Percentiles rank a stretch among this genome's conserved stretches.
Evolutionary conservation across 106 monocot species (phyloP).

Genomic region (Dendrobium huoshanense): DNA sequence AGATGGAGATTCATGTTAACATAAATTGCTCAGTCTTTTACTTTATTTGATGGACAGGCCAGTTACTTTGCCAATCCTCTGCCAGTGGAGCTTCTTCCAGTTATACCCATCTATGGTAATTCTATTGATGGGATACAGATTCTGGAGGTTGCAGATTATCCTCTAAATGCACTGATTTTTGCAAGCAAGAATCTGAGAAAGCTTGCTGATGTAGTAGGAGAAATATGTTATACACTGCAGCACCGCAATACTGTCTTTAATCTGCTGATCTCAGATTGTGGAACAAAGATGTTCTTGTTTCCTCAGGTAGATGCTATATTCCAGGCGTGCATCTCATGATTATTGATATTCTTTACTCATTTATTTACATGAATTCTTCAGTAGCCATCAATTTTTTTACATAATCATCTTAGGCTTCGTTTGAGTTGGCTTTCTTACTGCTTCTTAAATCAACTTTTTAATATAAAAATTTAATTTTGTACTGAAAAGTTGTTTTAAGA

Average conservation of each 20-base stretch:
- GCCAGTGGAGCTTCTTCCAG: constrained; percentile 41
- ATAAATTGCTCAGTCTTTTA: neutral
- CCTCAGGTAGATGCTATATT: constrained; percentile 46
- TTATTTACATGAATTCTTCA: neutral
- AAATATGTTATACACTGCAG: constrained; percentile 38
- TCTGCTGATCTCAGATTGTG: constrained; percentile 50
- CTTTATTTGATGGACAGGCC: constrained; percentile 26
- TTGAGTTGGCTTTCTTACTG: too few relatives aligned
- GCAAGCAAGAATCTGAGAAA: constrained; percentile 21
- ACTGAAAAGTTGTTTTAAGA: too few relatives aligned
- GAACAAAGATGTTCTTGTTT: constrained; percentile 64
- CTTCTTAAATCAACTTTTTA: too few relatives aligned
- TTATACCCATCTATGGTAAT: constrained; percentile 19
- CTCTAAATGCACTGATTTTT: constrained; percentile 48
- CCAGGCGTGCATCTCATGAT: neutral
- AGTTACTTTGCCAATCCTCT: constrained; percentile 55
- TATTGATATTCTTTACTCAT: too few relatives aligned
- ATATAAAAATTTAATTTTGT: too few relatives aligned
- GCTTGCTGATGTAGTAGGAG: constrained; percentile 24
- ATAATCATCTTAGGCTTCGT: neutral
- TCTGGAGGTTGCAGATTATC: constrained; percentile 48
- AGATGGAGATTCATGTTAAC: too few relatives aligned
- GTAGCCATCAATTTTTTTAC: neutral
- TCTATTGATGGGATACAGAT: constrained; percentile 18
- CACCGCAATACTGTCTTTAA: constrained; percentile 27